Evolutionary conservation across 352 stramenopile genomes (phyloP), one percentile per base, ranked within the genome.

Genomic region (Phytophthora pisi): DNA sequence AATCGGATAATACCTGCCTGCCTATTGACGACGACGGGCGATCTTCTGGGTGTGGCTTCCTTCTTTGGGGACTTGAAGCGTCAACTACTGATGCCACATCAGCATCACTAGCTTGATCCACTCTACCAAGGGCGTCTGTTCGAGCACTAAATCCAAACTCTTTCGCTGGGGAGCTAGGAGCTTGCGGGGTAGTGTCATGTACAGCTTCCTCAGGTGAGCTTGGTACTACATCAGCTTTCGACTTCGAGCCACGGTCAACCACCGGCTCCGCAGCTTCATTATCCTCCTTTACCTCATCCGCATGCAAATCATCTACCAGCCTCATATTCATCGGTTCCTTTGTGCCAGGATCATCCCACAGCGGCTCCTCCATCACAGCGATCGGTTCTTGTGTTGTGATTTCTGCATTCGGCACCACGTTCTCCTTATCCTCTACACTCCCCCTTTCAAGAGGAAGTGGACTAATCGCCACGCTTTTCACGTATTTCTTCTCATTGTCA

Each of bases 1-100:
- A 85, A 38, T 92, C 83, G 2, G 86, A 93, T 13, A 91, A 64
- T 5, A 93, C 77, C 58, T 94, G 84, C 30, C 81, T 77, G 2
- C 84, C 80, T 20, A 91, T 73, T 5, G 82, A 90, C 16, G 84
- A 90, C 9, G 56, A 66, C 8, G 60, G 40, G 3, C 34, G 65
- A 34, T 76, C 46, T 10, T 56, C 45, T 49, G 42, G 11, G 26
- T 30, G 20, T 11, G 10, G 49, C 4, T 52, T 57, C 0, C 7
- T 51, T 63, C 36, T 20, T 24, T 18, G 57, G 62, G 45, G 42
- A 26, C 51, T 75, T 4, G 30, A 10, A 26, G 57, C 68, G 51
- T 63, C 34, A n/a, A 47, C 24, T 6, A n/a, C 8, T 23, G 34
- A 53, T 6, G 15, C 42, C 51, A 54, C 31, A 10, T 55, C 46